A percentile compares a stretch with the other conserved stretches of the same genome.
These are phyloP conservation scores for Solanum appendiculatum DNA, from an alignment of 257 asterid species.

Conservation along the genomic window DNA sequence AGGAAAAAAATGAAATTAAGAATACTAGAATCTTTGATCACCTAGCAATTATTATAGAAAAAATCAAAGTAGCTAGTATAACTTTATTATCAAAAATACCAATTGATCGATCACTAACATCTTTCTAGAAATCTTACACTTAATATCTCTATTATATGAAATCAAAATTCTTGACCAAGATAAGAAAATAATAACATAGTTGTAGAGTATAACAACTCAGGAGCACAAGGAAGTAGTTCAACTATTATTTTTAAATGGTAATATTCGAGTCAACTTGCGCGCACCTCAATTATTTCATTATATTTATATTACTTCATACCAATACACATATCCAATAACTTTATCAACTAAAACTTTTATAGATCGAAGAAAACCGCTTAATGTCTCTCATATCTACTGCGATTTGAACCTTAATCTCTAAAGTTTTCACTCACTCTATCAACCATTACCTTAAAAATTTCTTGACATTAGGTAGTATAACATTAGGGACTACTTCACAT, in stretches of 20 bases:
- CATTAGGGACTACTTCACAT: neutral
- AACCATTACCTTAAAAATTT: neutral
- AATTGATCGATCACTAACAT: neutral
- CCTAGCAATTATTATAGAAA: neutral
- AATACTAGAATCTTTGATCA: neutral
- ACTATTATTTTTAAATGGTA: neutral
- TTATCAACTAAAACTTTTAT: neutral
- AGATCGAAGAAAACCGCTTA: neutral
- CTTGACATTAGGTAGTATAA: neutral
- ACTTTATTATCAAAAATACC: neutral
- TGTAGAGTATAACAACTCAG: neutral
- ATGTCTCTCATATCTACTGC: neutral
- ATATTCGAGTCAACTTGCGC: neutral
- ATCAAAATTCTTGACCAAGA: neutral
- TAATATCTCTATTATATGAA: neutral
- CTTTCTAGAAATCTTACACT: neutral
- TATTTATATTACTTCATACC: neutral
- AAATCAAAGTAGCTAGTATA: neutral
- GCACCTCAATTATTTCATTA: neutral
- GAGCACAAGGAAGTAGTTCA: neutral
- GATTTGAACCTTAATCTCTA: neutral
- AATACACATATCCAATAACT: neutral
- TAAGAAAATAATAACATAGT: neutral
- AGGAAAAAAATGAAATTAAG: neutral
- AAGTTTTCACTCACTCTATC: neutral